Conservation (phyloP, 495 filamentous ascomycete species). For the Bryoglossum gracile region DNA sequence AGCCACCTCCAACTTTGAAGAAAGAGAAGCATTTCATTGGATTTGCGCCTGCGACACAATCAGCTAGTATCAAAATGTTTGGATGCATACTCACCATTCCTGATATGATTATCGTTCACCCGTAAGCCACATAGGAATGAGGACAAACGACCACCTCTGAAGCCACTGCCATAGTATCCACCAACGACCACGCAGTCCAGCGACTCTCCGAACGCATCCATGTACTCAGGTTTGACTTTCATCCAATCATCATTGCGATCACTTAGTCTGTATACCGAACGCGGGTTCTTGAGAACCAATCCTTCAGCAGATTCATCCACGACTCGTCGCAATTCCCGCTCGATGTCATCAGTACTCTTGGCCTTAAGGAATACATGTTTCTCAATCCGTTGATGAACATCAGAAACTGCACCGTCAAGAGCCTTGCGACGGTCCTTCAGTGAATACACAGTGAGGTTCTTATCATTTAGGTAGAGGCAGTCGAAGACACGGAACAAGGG, state of each 20-base stretch:
- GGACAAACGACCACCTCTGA: constrained; percentile 71
- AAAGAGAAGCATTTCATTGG: constrained; percentile 81
- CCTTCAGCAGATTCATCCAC: constrained; percentile 87
- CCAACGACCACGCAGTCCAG: constrained; percentile 85
- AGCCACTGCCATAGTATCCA: constrained; percentile 86
- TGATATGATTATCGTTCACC: constrained; percentile 59
- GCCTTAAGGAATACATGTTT: constrained; percentile 70
- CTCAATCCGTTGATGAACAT: constrained; percentile 69
- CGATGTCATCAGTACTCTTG: constrained; percentile 60
- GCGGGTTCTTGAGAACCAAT: constrained; percentile 88
- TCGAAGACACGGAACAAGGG: constrained; percentile 85
- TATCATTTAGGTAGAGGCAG: constrained; percentile 80
- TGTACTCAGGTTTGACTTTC: constrained; percentile 98
- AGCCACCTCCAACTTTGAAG: constrained; percentile 92
- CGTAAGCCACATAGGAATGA: constrained; percentile 85
- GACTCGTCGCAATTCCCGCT: constrained; percentile 69
- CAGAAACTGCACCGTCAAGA: constrained; percentile 55
- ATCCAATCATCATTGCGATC: constrained; percentile 96
- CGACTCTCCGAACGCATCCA: constrained; percentile 92
- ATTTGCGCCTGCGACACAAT: constrained; percentile 33
- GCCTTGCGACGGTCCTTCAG: constrained; percentile 76
- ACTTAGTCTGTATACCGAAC: constrained; percentile 78
- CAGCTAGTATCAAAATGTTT: not conserved
- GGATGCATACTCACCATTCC: constrained; percentile 27
- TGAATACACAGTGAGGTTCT: constrained; percentile 70